Percentiles rank a stretch among this genome's conserved stretches.
These are phyloP conservation scores for Stropharia rugosoannulata DNA, from an alignment of 768 basidiomycete species.

Conservation along the genomic window DNA sequence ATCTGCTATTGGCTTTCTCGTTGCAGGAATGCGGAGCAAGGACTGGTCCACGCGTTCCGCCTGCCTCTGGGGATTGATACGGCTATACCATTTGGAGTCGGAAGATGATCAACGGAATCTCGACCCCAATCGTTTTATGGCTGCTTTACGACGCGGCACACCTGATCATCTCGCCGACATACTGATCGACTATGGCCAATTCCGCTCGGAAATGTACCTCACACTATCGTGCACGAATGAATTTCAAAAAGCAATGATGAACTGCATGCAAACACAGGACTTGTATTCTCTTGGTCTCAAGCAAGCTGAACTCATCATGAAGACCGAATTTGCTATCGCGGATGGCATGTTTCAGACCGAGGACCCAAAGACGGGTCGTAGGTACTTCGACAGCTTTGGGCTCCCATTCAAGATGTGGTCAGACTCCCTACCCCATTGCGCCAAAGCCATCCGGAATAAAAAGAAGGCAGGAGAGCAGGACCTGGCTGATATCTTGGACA, in stretches of 20 bases:
- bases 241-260: conserved; percentile 55
- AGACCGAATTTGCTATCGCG: conserved; percentile 59
- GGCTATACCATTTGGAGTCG: conserved; percentile 41
- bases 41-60: conserved; percentile 52
- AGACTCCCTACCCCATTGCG: conserved; percentile 60
- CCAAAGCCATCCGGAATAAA: conserved; percentile 49
- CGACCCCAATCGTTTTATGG: conserved; percentile 50
- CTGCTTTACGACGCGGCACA: conserved; percentile 38
- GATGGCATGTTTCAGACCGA: conserved; percentile 54
- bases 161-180: conserved; percentile 45
- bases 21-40: conserved; percentile 53
- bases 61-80: conserved; percentile 53
- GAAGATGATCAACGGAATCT: conserved; percentile 44
- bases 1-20: conserved; percentile 46
- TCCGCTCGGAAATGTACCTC: conserved; percentile 45
- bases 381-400: conserved; percentile 43
- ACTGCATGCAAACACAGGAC: conserved; percentile 44
- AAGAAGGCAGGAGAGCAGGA: conserved; percentile 44
- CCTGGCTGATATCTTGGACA: conserved; percentile 62
- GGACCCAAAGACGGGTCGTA: conserved; percentile 39
- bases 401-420: conserved; percentile 61
- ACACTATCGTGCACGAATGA: conserved; percentile 39
- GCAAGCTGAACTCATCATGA: conserved; percentile 47
- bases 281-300: conserved; percentile 50
- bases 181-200: conserved; percentile 47